Conservation (phyloP, 805 yeast genomes). For the Komagataella mondaviorum region DNA sequence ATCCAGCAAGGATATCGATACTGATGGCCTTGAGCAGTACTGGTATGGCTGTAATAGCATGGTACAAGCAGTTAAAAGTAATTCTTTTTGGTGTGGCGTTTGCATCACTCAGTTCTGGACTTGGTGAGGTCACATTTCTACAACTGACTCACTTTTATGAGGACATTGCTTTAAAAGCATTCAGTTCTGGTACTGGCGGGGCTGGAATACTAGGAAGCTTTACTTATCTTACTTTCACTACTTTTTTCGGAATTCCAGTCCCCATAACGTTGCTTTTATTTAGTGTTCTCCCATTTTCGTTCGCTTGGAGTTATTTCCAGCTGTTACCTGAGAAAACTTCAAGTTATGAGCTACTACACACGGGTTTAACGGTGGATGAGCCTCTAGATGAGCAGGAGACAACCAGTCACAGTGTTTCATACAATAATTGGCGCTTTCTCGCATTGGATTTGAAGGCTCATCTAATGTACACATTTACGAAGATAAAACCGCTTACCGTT, state of each 20-base stretch:
- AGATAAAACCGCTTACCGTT: constrained; percentile 28
- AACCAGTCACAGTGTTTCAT: neutral
- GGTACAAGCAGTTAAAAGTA: constrained; percentile 18
- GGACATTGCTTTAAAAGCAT: constrained; percentile 55
- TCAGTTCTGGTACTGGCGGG: constrained; percentile 93
- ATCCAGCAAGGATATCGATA: constrained; percentile 35
- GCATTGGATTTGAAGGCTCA: constrained; percentile 5
- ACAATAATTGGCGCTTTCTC: neutral
- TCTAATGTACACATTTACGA: constrained; percentile 12
- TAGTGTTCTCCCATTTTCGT: constrained; percentile 20
- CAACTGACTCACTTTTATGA: constrained; percentile 74
- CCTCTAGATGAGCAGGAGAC: neutral
- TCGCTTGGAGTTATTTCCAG: constrained; percentile 13
- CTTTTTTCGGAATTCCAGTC: constrained; percentile 45
- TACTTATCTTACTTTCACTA: constrained; percentile 56
- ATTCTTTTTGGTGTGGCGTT: constrained; percentile 57
- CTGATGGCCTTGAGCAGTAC: constrained; percentile 44
- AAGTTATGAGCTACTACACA: neutral
- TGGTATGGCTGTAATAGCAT: constrained; percentile 68
- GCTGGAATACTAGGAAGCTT: constrained; percentile 86
- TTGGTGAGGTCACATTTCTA: constrained; percentile 83
- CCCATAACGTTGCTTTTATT: constrained; percentile 43
- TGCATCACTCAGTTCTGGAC: constrained; percentile 77
- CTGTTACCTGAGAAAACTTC: constrained; percentile 12
- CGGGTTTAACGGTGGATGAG: neutral